Evolutionary conservation across 83 land plant species (phyloP), one percentile per base, ranked within the genome.

Genomic region (Diphasiastrum complanatum): DNA sequence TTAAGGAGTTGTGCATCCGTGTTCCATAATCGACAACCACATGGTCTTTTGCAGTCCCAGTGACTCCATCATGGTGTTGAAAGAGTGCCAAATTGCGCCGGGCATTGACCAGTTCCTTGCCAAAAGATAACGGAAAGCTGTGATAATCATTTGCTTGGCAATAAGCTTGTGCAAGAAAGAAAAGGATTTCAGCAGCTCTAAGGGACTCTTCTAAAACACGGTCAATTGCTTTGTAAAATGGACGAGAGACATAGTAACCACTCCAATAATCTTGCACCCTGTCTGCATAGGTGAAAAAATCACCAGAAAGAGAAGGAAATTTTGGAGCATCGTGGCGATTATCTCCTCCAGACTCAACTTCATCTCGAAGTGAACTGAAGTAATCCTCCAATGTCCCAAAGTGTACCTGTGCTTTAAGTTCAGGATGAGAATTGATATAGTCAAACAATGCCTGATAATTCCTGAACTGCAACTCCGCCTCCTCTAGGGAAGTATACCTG

Each of bases 21-120:
- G 45, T 61, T 32, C 87, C 93, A 74, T 90, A 95, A 55, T 95
- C 99, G 14, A 36, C 59, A 28, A 95, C 99, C 22, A 95, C 99
- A 75, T 95, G 99, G 65, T 84, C 73, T 51, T 85, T 89, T n/a
- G 99, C 99, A 27, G 96, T 93, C 29, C 96, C 99, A 27, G 99
- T 93, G n/a, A 95, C 89, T 26, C 99, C 99, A 77, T 95, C 99
- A 75, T 95, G 99, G 73, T 89, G 99, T 74, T 95, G 99, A 63
- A 95, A 95, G 41, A 95, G 85, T 47, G 99, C 97, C 47, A 95
- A 72, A 35, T 86, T 86, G 59, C 93, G 73, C 24, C 99, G 74
- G 10, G 96, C 96, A 45, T 85, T 78, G 50, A 83, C 79, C 62
- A 95, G 56, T 57, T 80, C 80, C 45, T 86, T 78, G 24, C 85